phyloP scores from a whole-genome alignment of 1,139 yeast genomes.

The Candida smagusa region DNA sequence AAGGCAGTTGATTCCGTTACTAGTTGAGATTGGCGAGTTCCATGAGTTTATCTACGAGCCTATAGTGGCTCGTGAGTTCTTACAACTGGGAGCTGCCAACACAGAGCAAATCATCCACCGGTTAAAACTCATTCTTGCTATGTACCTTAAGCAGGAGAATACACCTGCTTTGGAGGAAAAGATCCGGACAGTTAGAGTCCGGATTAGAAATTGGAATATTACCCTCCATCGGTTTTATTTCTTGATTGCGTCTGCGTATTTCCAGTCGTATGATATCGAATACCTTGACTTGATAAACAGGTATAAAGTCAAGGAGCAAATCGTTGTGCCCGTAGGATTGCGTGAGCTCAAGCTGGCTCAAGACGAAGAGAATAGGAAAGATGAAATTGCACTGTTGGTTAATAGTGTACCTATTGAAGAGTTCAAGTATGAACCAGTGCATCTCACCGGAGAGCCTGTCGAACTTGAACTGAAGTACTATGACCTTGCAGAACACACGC shows the following conservation, averaged over 20 bases:
- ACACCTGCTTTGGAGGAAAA: conserved; percentile 19
- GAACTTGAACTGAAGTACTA: conserved; percentile 44
- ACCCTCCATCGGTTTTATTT: conserved; percentile 73
- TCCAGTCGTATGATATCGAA: conserved; percentile 53
- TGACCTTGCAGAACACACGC: conserved; percentile 57
- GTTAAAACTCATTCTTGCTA: conserved; percentile 17
- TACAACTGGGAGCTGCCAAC: conserved; percentile 37
- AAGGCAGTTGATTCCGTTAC: conserved; percentile 41
- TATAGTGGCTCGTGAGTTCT: conserved; percentile 41
- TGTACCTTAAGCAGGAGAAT: conserved; percentile 21
- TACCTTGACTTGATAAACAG: conserved; percentile 24
- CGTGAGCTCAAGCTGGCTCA: conserved; percentile 3
- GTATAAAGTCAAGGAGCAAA: conserved; percentile 5
- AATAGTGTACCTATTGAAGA: conserved; percentile 16
- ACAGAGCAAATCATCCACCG: conserved; percentile 27
- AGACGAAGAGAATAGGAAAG: conserved; percentile 15
- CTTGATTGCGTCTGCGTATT: conserved; percentile 78
- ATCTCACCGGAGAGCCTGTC: conserved; percentile 11
- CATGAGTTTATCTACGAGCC: conserved; percentile 55
- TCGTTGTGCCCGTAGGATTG: conserved; percentile 7
- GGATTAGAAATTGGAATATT: conserved; percentile 53
- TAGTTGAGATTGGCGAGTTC: conserved; percentile 60
- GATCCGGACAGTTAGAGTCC: conserved; percentile 21
- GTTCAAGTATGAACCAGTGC: conserved; percentile 7
- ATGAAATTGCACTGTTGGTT: conserved; percentile 25